Conservation (phyloP, 768 basidiomycete species). For the Macrolepiota dolichaula region DNA sequence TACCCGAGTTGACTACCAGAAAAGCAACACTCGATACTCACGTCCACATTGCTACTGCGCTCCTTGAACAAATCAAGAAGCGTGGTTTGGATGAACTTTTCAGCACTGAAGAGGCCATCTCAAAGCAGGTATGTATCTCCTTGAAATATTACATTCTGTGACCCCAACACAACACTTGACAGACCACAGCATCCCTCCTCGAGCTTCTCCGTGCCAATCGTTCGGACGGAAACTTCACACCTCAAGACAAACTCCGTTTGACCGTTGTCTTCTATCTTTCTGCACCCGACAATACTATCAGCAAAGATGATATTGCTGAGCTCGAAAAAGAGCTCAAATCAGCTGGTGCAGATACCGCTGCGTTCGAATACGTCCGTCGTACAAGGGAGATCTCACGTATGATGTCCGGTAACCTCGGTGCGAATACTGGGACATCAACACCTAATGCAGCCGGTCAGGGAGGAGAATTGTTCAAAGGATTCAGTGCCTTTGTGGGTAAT, state of each 20-base stretch:
- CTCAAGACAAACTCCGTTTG: conserved; percentile 87
- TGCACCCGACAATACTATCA: conserved; percentile 70
- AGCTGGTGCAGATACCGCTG: conserved; percentile 72
- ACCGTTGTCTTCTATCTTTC: conserved; percentile 96
- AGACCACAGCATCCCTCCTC: conserved; percentile 79
- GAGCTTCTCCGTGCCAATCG: conserved; percentile 80
- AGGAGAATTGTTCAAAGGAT: conserved; percentile 89
- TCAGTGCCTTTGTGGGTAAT: conserved; percentile 81
- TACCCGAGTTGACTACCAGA: conserved; percentile 94
- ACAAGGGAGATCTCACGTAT: conserved; percentile 91
- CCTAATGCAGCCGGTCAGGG: conserved; percentile 66
- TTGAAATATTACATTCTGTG: neutral
- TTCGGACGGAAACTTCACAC: conserved; percentile 59
- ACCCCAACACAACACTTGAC: neutral
- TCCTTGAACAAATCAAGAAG: conserved; percentile 93
- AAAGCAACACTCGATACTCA: conserved; percentile 97
- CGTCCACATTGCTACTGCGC: conserved; percentile 97
- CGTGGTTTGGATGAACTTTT: conserved; percentile 96
- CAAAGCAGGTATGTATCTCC: conserved; percentile 61
- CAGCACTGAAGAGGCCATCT: conserved; percentile 89
- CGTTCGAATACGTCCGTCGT: conserved; percentile 91
- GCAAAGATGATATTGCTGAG: conserved; percentile 86
- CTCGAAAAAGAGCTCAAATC: conserved; percentile 84
- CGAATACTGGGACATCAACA: conserved; percentile 34
- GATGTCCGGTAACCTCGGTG: conserved; percentile 55